Conservation (phyloP, 495 filamentous ascomycete species). For the Hypoxylon fuscum region DNA sequence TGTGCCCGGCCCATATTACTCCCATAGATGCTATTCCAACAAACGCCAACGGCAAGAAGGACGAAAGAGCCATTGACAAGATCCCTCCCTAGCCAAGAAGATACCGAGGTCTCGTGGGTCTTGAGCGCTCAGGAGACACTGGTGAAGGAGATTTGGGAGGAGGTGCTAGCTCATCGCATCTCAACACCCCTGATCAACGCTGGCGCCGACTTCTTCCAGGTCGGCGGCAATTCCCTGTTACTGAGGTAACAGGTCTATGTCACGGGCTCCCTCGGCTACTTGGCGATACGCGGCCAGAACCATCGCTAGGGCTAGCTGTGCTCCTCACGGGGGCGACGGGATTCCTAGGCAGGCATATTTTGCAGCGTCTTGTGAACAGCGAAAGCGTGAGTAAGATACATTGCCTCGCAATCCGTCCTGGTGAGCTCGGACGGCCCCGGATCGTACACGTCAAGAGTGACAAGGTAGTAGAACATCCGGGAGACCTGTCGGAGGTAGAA, state of each 20-base stretch:
- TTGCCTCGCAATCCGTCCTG: conserved; percentile 33
- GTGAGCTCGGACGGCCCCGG: conserved; percentile 3
- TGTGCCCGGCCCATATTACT: conserved; percentile 20
- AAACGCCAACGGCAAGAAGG: conserved; percentile 16
- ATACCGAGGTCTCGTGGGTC: background rate
- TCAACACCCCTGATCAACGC: no score
- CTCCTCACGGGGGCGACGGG: conserved; percentile 46
- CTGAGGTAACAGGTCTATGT: no score
- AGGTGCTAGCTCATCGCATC: background rate
- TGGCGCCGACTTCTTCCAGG: no score
- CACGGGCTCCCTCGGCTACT: no score
- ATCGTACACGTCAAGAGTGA: conserved; percentile 31
- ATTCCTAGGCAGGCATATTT: conserved; percentile 38
- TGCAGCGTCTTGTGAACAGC: conserved; percentile 3
- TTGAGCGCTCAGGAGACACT: background rate
- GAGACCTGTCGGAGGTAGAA: conserved; percentile 38
- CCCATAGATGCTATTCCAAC: conserved; percentile 2
- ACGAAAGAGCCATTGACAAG: conserved; percentile 45
- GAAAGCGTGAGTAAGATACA: conserved; percentile 16
- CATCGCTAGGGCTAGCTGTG: conserved; percentile 20
- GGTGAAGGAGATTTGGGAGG: conserved; percentile 1
- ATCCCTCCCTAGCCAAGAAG: conserved; percentile 35
- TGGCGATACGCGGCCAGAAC: no score
- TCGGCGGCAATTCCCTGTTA: no score
- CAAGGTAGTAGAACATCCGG: conserved; percentile 49